A percentile compares a stretch with the other conserved stretches of the same genome.
phyloP scores from a whole-genome alignment of 768 basidiomycete species.

The Harrya chromipes region DNA sequence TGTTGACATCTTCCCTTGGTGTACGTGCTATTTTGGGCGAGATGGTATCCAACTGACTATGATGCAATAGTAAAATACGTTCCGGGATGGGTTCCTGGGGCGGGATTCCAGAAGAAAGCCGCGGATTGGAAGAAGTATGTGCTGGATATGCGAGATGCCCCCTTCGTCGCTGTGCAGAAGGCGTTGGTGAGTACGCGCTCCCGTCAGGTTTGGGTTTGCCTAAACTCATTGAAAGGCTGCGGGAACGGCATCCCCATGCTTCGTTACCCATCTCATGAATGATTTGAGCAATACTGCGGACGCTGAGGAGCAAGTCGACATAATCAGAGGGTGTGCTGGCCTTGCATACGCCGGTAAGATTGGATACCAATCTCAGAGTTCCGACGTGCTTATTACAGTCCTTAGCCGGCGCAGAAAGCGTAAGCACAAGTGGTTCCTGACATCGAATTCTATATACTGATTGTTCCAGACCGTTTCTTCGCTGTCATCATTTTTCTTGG shows the following conservation, averaged over 20 bases:
- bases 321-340: slow-evolving; percentile 41
- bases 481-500: slow-evolving; percentile 29
- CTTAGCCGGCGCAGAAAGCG: slow-evolving; percentile 41
- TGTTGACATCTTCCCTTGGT: slow-evolving; percentile 47
- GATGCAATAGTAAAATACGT: slow-evolving; percentile 44
- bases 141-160: slow-evolving; percentile 47
- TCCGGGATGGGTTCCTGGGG: slow-evolving; percentile 51
- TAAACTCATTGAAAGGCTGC: slow-evolving; percentile 12
- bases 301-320: slow-evolving; percentile 26
- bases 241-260: slow-evolving; percentile 31
- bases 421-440: slow-evolving; percentile 2
- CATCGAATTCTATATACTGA: not conserved
- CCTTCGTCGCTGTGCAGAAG: slow-evolving; percentile 37
- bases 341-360: slow-evolving; percentile 45
- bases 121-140: slow-evolving; percentile 47
- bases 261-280: slow-evolving; percentile 27
- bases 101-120: slow-evolving; percentile 49
- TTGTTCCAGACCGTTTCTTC: slow-evolving; percentile 27
- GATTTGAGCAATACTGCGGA: slow-evolving; percentile 15
- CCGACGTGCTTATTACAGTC: slow-evolving; percentile 1
- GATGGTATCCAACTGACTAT: slow-evolving; percentile 1
- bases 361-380: not conserved
- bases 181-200: slow-evolving; percentile 33
- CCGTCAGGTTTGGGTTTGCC: not conserved
- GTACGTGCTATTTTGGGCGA: slow-evolving; percentile 19